Evolutionary conservation across 495 filamentous ascomycete species (phyloP), one percentile per base, ranked within the genome.

Genomic region (Aspergillus campestris): DNA sequence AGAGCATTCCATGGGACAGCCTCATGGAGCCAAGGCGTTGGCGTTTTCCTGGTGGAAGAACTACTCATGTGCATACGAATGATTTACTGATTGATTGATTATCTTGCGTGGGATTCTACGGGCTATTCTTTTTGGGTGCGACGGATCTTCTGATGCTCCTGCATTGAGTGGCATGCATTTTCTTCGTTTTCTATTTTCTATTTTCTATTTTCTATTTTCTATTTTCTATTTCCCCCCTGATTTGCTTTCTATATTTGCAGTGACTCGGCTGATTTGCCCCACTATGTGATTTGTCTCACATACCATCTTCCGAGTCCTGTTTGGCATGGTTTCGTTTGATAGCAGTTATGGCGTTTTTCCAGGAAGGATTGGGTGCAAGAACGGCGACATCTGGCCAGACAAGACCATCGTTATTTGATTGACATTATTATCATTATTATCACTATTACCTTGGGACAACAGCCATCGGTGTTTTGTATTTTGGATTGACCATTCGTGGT

Each of bases 1-100:
- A 40, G 44, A 11, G 18, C 38, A 31, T 33, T 34, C 35, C 32
- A 27, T 37, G 31, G 3, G 31, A 31, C 18, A 27, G 18, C 34
- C 37, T 45, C 37, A 18, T 27, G 40, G 40, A 28, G 39, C 35
- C 13, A 43, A 45, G 47, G 50, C 45, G 42, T 51, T 33, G 52
- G 56, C 52, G 52, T 59, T 56, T 38, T 38, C 49, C 34, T 33
- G 47, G 40, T 41, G 40, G 31, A 8, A 47, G 31, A 38, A 18
- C 40, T 12, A 34, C 38, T 51, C 36, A 54, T 50, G 54, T 58
- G 51, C 52, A 59, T 55, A 55, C 44, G 51, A 59, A 52, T 48
- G 49, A 55, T 50, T 47, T 28, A 31, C 13, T 24, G 18, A 24
- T 24, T 24, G 18, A 24, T 24, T 24, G 18, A 24, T 24, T 24